Evolutionary conservation across 2,329 filamentous ascomycete species (phyloP).

Genomic region (Aspergillus costaricaensis): DNA sequence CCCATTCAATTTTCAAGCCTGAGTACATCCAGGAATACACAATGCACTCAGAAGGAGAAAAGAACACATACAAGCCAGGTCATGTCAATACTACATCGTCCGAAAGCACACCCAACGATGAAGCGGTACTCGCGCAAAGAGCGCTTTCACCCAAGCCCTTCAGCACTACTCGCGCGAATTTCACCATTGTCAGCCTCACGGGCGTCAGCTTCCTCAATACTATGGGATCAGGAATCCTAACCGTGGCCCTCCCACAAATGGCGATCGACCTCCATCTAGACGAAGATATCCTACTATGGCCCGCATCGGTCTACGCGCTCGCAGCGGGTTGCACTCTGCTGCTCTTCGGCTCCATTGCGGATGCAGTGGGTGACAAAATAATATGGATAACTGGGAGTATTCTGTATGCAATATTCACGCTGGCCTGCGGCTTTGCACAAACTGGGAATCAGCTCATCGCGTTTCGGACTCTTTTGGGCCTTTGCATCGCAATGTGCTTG

Average conservation of each 20-base stretch:
- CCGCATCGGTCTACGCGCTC: constrained; percentile 23
- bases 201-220: constrained; percentile 34
- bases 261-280: constrained; percentile 30
- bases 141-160: neutral
- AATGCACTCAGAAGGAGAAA: neutral
- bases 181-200: constrained; percentile 26
- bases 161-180: neutral
- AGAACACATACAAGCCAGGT: neutral
- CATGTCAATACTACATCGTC: neutral
- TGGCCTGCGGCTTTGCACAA: constrained; percentile 44
- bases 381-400: constrained; percentile 51
- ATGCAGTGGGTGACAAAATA: constrained; percentile 50
- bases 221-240: constrained; percentile 33
- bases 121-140: neutral
- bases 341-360: constrained; percentile 53
- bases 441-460: constrained; percentile 49
- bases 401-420: constrained; percentile 17
- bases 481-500: constrained; percentile 51
- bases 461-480: constrained; percentile 50
- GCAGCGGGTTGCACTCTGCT: constrained; percentile 44
- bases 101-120: neutral
- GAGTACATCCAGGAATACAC: neutral
- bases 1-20: neutral
- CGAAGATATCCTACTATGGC: constrained; percentile 16
- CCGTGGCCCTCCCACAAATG: constrained; percentile 31